Evolutionary conservation across 2,329 filamentous ascomycete species (phyloP).

Genomic region (Endoconidiophora polonica): DNA sequence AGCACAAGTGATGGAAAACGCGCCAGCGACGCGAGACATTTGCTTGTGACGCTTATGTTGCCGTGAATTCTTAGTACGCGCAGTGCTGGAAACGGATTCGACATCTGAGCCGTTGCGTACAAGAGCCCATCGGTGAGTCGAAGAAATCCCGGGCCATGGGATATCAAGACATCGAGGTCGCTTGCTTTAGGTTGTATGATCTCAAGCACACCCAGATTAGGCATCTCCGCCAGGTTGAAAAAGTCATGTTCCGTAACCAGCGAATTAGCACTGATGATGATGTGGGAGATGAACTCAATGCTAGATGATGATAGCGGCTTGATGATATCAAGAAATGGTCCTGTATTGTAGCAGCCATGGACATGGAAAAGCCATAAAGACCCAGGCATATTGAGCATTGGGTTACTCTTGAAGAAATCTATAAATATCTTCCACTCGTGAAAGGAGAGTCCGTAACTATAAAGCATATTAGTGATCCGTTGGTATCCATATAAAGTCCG

Average conservation of each 20-base stretch:
- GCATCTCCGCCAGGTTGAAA: slow-evolving; percentile 24
- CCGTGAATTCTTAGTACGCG: slow-evolving; percentile 31
- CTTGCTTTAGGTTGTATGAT: slow-evolving; percentile 23
- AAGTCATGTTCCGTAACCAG: slow-evolving; percentile 24
- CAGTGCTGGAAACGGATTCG: slow-evolving; percentile 28
- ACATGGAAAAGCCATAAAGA: slow-evolving; percentile 3
- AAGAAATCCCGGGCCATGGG: slow-evolving; percentile 18
- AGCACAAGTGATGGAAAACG: slow-evolving; percentile 28
- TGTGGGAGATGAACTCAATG: slow-evolving; percentile 25
- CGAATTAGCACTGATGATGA: slow-evolving; percentile 24
- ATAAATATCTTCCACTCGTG: slow-evolving; percentile 5
- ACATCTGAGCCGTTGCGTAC: slow-evolving; percentile 26
- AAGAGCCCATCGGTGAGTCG: slow-evolving; percentile 29
- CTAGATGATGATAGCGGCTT: slow-evolving; percentile 15
- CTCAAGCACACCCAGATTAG: slow-evolving; percentile 32
- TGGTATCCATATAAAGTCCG: neutral
- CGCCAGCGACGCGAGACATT: slow-evolving; percentile 25
- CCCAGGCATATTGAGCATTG: neutral
- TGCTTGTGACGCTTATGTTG: slow-evolving; percentile 21
- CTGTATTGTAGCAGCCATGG: slow-evolving; percentile 4
- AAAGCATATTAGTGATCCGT: neutral
- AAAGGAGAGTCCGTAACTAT: slow-evolving; percentile 7
- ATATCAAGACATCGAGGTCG: neutral
- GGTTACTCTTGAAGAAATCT: neutral
- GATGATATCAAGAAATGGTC: slow-evolving; percentile 1